phyloP scores from a whole-genome alignment of 1,284 basidiomycete genomes.

The Pterula multifida region DNA sequence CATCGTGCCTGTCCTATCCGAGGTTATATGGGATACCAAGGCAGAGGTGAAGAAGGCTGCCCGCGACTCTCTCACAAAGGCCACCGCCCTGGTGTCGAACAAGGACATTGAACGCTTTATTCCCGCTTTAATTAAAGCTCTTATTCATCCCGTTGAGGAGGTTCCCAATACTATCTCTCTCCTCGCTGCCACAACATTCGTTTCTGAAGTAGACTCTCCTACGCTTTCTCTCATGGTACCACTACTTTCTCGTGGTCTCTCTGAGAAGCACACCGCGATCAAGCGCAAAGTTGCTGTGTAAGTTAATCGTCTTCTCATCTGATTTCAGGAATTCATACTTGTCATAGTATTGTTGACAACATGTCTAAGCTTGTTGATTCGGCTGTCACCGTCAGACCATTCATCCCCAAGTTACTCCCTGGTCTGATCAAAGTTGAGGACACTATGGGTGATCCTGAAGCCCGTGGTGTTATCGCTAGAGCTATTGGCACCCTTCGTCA shows the following conservation, averaged over 20 bases:
- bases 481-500: conserved; percentile 91
- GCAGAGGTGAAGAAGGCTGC: conserved; percentile 99
- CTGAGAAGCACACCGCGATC: conserved; percentile 88
- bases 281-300: conserved; percentile 96
- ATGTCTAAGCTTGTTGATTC: conserved; percentile 98
- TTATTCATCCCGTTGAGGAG: conserved; percentile 99
- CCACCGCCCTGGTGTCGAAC: conserved; percentile 92
- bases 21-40: conserved; percentile 99
- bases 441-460: conserved; percentile 91
- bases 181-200: conserved; percentile 99
- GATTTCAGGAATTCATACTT: conserved; percentile 11
- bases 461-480: conserved; percentile 78
- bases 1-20: conserved; percentile 90
- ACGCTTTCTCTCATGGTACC: conserved; percentile 99
- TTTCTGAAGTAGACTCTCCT: conserved; percentile 98
- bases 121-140: conserved; percentile 92
- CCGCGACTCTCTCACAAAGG: conserved; percentile 88
- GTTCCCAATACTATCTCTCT: conserved; percentile 93
- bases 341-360: conserved; percentile 82
- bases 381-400: conserved; percentile 87
- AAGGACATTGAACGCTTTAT: conserved; percentile 99
- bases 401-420: conserved; percentile 91
- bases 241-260: conserved; percentile 90
- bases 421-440: conserved; percentile 90
- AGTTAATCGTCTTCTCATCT: conserved; percentile 18